Evolutionary conservation across 352 stramenopile species (phyloP).

Genomic region (Phytophthora europaea): DNA sequence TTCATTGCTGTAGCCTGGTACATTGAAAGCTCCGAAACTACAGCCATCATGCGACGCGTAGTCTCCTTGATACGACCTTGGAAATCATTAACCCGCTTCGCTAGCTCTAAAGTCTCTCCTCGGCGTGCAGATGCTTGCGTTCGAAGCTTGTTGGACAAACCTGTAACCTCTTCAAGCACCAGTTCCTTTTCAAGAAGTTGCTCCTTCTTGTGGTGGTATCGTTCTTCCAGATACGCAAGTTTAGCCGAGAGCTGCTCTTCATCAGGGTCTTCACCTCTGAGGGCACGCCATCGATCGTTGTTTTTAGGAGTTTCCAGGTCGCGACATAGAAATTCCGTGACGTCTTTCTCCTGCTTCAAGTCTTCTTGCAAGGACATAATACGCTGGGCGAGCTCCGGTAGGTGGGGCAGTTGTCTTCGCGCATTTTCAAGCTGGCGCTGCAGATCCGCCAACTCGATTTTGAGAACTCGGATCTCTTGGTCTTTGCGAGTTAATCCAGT

Average conservation of each 20-base stretch:
- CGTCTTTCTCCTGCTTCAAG: constrained; percentile 84
- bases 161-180: constrained; percentile 94
- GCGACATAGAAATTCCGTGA: constrained; percentile 90
- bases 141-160: constrained; percentile 87
- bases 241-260: constrained; percentile 90
- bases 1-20: constrained; percentile 96
- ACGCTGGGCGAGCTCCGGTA: constrained; percentile 84
- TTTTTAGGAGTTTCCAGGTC: constrained; percentile 94
- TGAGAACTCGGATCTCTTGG: constrained; percentile 77
- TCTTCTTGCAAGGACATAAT: constrained; percentile 87
- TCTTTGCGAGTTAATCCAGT: constrained; percentile 85
- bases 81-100: constrained; percentile 93
- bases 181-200: constrained; percentile 95
- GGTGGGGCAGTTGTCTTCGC: constrained; percentile 74
- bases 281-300: constrained; percentile 84
- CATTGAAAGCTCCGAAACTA: constrained; percentile 95
- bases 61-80: constrained; percentile 92
- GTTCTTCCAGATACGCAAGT: constrained; percentile 85
- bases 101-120: constrained; percentile 84
- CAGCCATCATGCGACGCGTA: constrained; percentile 95
- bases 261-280: constrained; percentile 92
- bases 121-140: constrained; percentile 79
- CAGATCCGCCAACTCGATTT: constrained; percentile 87
- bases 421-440: constrained; percentile 86
- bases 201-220: constrained; percentile 94